Base-by-base conservation (phyloP, 2,329 filamentous ascomycete genomes). In the Nakataea oryzae region DNA sequence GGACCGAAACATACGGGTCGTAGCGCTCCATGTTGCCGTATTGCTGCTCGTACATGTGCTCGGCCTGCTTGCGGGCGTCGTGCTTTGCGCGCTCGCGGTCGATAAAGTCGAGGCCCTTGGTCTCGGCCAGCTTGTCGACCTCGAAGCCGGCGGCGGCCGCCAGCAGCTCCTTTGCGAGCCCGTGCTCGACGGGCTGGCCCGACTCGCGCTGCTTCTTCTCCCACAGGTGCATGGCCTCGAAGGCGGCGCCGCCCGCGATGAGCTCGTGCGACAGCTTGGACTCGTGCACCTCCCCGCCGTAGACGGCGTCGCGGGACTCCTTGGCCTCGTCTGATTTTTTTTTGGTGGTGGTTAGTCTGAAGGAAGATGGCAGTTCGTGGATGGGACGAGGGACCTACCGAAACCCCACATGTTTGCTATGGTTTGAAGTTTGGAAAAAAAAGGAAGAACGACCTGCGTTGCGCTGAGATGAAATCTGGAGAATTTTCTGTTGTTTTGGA, bases 141-240 rank as follows among this genome's bases (percentile, higher is more conserved):
- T 92, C 88, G 65, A 83, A 88, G 58, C 84, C 89, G 30, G 87
- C 89, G 62, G 93, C 78, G 63, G 86, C 89, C 21, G 83, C 88
- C 34, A 93, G 75, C 57, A 89, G 73, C 77, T 93, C 90, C 79
- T 93, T 93, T 72, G 90, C 90, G 70, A 91, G 88, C 55, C 76
- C 77, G 77, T 93, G 90, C 66, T 80, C 82, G 68, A 93, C 86
- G 8, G 81, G 72, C 79, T 91, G 77, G 86, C 86, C 89, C 72
- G 90, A 79, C 62, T 76, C 79, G 70, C 88, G 86, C 78, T 92
- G 88, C 69, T 83, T 79, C 74, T 92, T 86, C 76, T 93, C 89
- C 69, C 86, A 93, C 27, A 86, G 78, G 80, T 91, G 91, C 83
- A 93, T 89, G 69, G 86, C 90, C 66, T 85, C 87, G 72, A 93